Percentiles rank a stretch among this genome's conserved stretches.
Conservation (phyloP, 306 rosid genomes). For the Vicia villosa region DNA sequence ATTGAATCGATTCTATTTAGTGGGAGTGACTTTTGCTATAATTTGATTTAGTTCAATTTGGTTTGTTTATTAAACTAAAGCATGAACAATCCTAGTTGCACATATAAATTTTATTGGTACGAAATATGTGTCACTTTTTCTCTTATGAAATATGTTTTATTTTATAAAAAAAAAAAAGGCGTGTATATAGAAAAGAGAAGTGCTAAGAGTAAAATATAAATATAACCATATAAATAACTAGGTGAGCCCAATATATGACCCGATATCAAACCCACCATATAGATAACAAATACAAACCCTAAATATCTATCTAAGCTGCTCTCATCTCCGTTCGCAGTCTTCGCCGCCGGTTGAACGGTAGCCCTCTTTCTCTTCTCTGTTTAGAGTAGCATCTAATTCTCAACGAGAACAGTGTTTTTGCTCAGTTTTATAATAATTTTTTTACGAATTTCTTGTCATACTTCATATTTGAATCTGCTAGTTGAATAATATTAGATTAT, state of each 20-base stretch:
- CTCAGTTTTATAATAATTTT: too few species aligned
- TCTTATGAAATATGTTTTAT: neutral
- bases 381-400: too few species aligned
- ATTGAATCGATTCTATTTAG: too few species aligned
- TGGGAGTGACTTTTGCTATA: too few species aligned
- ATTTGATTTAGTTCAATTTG: too few species aligned
- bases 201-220: neutral
- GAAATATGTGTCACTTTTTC: too few species aligned
- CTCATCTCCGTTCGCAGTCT: neutral
- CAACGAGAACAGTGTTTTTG: too few species aligned
- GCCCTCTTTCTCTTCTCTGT: neutral
- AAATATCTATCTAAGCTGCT: neutral
- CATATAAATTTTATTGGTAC: too few species aligned
- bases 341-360: conserved; percentile 20
- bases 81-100: too few species aligned
- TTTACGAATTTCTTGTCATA: neutral
- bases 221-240: neutral
- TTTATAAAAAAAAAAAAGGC: neutral
- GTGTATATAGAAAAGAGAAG: neutral
- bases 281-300: conserved; percentile 27
- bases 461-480: neutral
- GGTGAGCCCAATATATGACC: neutral
- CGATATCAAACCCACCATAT: conserved; percentile 13
- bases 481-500: neutral
- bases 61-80: too few species aligned